Evolutionary conservation across 371 early-diverging fungal species (phyloP).

Genomic region (Dinochytrium kinnereticum): DNA sequence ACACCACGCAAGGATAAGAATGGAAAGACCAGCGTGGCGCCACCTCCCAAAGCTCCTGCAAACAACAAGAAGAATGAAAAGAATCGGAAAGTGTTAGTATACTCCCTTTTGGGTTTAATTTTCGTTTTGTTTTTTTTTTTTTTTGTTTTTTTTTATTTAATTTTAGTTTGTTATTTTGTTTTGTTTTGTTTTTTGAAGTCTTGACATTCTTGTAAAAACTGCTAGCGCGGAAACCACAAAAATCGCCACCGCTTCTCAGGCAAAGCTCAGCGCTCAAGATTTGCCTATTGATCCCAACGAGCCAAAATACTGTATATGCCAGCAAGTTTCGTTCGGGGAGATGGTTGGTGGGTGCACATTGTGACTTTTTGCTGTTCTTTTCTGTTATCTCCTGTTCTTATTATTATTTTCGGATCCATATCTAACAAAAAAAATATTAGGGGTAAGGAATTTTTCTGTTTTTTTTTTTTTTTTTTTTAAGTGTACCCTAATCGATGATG

Average conservation of each 20-base stretch:
- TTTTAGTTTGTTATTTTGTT: too few species aligned
- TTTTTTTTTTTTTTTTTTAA: background rate
- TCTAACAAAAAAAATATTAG: too few species aligned
- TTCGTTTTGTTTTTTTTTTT: background rate
- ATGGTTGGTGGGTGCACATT: conserved; percentile 85
- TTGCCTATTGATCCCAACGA: conserved; percentile 93
- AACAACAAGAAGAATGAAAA: conserved; percentile 6
- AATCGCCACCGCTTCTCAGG: background rate
- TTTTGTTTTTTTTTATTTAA: background rate
- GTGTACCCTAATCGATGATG: background rate
- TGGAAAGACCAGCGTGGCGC: background rate
- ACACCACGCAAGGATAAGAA: conserved; percentile 19
- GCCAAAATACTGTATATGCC: conserved; percentile 93
- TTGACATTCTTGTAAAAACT: background rate
- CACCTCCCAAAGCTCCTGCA: background rate
- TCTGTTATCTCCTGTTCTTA: conserved; percentile 8
- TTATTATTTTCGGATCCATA: too few species aligned
- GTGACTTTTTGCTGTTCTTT: background rate
- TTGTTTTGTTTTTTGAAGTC: background rate
- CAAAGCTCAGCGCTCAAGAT: conserved; percentile 50
- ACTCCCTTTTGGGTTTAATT: background rate
- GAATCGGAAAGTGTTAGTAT: background rate
- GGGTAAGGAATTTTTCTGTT: conserved; percentile 5
- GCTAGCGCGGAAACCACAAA: conserved; percentile 22
- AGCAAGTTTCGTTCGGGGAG: conserved; percentile 94